phyloP scores from a whole-genome alignment of 352 stramenopile species.

The Thalassiosira delicatula region DNA sequence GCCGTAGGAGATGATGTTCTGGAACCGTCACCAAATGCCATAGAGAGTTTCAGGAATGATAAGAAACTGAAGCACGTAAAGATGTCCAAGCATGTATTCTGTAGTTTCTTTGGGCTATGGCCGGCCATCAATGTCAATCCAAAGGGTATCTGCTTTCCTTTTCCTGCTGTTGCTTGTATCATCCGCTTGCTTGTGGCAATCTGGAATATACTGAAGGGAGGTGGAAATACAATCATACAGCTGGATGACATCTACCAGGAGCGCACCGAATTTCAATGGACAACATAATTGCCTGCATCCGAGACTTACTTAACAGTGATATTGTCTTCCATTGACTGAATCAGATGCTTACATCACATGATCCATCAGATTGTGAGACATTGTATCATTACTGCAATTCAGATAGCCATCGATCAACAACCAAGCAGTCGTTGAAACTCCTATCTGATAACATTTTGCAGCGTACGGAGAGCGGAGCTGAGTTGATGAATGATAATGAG shows the following conservation, averaged over 20 bases:
- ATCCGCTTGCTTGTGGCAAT: too few species aligned
- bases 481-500: background rate
- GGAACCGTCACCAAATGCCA: background rate
- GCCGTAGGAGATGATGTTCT: background rate
- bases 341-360: conserved; percentile 2
- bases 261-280: too few species aligned
- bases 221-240: too few species aligned
- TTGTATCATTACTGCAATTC: conserved; percentile 3
- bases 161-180: too few species aligned
- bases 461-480: background rate
- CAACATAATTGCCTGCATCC: too few species aligned
- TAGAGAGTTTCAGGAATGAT: background rate
- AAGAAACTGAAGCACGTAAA: conserved; percentile 15
- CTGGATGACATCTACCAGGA: too few species aligned
- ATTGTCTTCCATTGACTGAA: conserved; percentile 11
- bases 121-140: too few species aligned
- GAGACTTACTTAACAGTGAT: too few species aligned
- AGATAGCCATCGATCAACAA: background rate
- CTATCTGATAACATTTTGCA: conserved; percentile 1
- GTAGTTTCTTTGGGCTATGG: conserved; percentile 1
- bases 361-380: background rate
- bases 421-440: background rate
- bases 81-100: background rate
- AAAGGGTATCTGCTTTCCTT: too few species aligned
- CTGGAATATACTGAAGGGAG: too few species aligned